Percentiles rank a stretch among this genome's conserved stretches.
These are phyloP conservation scores for Hypoxylon sp. DNA, from an alignment of 2,329 filamentous ascomycete species.

Conservation along the genomic window DNA sequence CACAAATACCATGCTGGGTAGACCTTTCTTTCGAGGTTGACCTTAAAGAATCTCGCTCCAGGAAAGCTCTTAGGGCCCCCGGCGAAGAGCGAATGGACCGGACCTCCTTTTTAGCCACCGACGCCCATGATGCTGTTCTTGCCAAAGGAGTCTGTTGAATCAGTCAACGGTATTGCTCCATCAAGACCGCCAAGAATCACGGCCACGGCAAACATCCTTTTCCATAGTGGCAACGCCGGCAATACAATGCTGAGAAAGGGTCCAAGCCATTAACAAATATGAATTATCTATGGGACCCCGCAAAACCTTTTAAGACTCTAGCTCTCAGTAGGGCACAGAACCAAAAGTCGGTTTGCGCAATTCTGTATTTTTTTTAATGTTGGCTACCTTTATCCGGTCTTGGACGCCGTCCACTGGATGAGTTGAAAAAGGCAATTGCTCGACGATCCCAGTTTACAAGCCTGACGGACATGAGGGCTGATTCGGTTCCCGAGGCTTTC, in stretches of 20 bases:
- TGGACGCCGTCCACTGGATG: conserved; percentile 34
- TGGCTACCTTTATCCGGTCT: conserved; percentile 42
- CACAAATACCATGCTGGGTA: conserved; percentile 44
- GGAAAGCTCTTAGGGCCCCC: conserved; percentile 7
- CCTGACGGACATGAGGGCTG: conserved; percentile 9
- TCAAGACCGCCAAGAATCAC: conserved; percentile 39
- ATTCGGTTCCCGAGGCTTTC: conserved; percentile 18
- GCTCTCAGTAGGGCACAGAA: conserved; percentile 21
- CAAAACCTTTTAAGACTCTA: conserved; percentile 15
- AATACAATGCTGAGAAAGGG: conserved; percentile 14
- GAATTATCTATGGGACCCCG: conserved; percentile 29
- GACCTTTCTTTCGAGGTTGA: conserved; percentile 15
- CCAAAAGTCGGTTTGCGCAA: conserved; percentile 14
- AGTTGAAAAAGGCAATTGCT: conserved; percentile 36
- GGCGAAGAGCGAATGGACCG: conserved; percentile 11
- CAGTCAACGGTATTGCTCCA: conserved; percentile 36
- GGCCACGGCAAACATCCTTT: conserved; percentile 34
- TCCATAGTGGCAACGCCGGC: conserved; percentile 34
- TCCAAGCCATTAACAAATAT: conserved; percentile 19
- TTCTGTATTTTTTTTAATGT: conserved; percentile 31
- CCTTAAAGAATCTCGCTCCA: conserved; percentile 11
- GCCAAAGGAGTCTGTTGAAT: conserved; percentile 22
- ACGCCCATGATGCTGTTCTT: conserved; percentile 1
- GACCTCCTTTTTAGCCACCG: conserved; percentile 39
- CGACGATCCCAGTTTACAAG: conserved; percentile 18